Evolutionary conservation across 2,329 filamentous ascomycete species (phyloP).

Genomic region (Penicillium sp.): DNA sequence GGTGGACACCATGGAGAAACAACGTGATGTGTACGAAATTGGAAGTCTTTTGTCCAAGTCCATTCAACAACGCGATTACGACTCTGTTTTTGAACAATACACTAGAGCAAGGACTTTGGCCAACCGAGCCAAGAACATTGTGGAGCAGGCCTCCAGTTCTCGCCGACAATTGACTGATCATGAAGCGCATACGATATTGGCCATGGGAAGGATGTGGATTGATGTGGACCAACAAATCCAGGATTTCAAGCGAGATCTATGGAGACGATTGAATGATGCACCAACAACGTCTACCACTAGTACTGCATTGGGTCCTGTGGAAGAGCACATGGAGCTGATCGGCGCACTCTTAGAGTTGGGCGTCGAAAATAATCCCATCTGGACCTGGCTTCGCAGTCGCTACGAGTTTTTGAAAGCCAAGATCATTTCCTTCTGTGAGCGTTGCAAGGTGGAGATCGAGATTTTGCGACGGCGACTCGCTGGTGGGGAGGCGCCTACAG

Average conservation of each 20-base stretch:
- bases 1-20: constrained; percentile 67
- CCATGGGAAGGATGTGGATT: constrained; percentile 90
- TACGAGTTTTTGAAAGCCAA: constrained; percentile 85
- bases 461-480: constrained; percentile 77
- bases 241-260: constrained; percentile 79
- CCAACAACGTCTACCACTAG: constrained; percentile 52
- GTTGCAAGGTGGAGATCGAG: constrained; percentile 88
- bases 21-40: constrained; percentile 75
- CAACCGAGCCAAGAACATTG: constrained; percentile 67
- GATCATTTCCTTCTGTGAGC: constrained; percentile 71
- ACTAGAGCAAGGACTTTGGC: constrained; percentile 73
- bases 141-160: constrained; percentile 50
- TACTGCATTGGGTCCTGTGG: constrained; percentile 52
- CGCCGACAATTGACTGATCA: constrained; percentile 61
- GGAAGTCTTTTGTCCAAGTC: constrained; percentile 71
- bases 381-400: constrained; percentile 86
- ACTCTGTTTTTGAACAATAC: constrained; percentile 80
- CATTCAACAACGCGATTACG: constrained; percentile 87
- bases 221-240: constrained; percentile 86
- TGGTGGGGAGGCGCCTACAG: constrained; percentile 62
- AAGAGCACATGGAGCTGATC: constrained; percentile 91
- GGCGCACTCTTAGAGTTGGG: constrained; percentile 84
- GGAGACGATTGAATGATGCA: constrained; percentile 69
- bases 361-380: constrained; percentile 92
- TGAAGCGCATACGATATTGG: constrained; percentile 77